Evolutionary conservation across 441 rosid genomes (phyloP).

Genomic region (Euphorbia celastroides): DNA sequence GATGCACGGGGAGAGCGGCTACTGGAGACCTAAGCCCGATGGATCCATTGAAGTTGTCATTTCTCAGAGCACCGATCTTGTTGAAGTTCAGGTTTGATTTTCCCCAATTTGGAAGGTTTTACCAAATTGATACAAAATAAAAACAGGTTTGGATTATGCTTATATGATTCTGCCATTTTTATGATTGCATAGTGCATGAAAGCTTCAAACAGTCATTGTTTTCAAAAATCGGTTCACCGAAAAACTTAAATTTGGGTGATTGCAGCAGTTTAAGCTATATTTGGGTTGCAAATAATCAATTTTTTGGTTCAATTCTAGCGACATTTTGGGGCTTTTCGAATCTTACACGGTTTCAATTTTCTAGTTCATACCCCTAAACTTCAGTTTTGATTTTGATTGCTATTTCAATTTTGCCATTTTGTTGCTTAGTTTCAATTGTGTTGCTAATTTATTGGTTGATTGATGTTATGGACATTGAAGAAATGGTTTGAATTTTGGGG

Average conservation of each 20-base stretch:
- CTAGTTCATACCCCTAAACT: too few relatives aligned
- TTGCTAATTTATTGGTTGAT: too few relatives aligned
- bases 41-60: slow-evolving; percentile 63
- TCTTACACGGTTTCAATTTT: slow-evolving; percentile 33
- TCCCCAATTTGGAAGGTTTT: too few relatives aligned
- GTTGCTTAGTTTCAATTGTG: too few relatives aligned
- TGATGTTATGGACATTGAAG: too few relatives aligned
- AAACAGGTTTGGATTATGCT: too few relatives aligned
- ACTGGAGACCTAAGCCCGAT: slow-evolving; percentile 65
- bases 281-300: slow-evolving; percentile 39
- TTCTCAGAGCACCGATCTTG: slow-evolving; percentile 74
- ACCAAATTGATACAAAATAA: too few relatives aligned
- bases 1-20: slow-evolving; percentile 81
- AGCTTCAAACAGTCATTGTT: slow-evolving; percentile 30
- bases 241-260: slow-evolving; percentile 42
- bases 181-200: too few relatives aligned
- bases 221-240: slow-evolving; percentile 50
- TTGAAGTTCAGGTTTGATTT: slow-evolving; percentile 55
- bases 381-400: too few relatives aligned
- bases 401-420: too few relatives aligned
- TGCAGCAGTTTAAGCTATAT: slow-evolving; percentile 43
- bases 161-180: too few relatives aligned
- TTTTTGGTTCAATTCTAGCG: slow-evolving; percentile 44
- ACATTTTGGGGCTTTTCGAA: slow-evolving; percentile 49
- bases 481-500: too few relatives aligned